Evolutionary conservation across 495 filamentous ascomycete species (phyloP), one percentile per base, ranked within the genome.

Genomic region (Daldinia bambusicola): DNA sequence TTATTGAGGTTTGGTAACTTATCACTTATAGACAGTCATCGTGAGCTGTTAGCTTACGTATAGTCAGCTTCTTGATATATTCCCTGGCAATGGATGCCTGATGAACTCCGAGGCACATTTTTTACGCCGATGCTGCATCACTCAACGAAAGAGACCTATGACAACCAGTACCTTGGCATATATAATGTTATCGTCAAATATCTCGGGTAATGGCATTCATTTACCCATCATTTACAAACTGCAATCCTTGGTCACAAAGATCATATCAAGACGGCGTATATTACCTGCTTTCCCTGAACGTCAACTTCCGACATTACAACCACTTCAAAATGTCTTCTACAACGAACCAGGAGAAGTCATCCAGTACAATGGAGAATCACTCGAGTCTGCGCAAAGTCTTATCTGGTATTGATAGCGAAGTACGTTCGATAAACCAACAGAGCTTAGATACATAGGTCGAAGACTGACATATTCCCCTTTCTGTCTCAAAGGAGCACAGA

Each of bases 401-500:
- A 3, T 57, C 53, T 13, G 9, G 34, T 10, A 57, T 57, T 14
- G 18, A 57, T 20, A 57, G 5, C 16, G 53, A 57, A 32, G 53
- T 57, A 38, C 37, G 53, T 48, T 48, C 4, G 9, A 22, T 13
- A 9, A 48, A 48, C 9, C 20, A 48, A 4, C 10, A 45, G 16
- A 45, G 9, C 43, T 4, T 5, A 48, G 4, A 48, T 13, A 4
- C 1, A 48, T 4, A 22, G 4, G 26, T 26, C 26, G 26, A 22
- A 48, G 43, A 12, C 43, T 48, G 20, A 48, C 43, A 20, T 9
- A 22, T 12, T 48, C 1, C 9, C 7, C 18, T 7, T 38, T 14
- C 7, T 20, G 4, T 9, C 32, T 53, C 22, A 22, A 57, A 57
- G 53, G 53, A 34, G 14, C 38, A 57, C 16, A 57, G 38, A 57